Evolutionary conservation across 345 rosid species (phyloP), one percentile per base, ranked within the genome.

Genomic region (Lepidium didymum): DNA sequence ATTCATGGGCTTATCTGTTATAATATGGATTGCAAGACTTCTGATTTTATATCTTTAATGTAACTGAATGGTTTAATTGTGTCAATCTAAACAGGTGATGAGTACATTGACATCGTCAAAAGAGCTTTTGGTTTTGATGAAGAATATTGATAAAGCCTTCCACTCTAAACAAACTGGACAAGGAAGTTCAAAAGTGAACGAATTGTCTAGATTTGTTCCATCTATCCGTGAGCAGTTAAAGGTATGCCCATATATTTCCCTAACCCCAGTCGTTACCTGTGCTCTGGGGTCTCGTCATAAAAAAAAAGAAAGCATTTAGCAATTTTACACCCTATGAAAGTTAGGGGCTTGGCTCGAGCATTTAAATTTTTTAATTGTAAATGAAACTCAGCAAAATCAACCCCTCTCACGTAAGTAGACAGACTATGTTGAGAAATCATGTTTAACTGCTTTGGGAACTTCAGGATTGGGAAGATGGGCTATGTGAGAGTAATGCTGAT

Each of bases 401-500:
- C n/a, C 46, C 10, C 46, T 74, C 11, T 29, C 34, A 29, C 73
- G 25, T 50, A 42, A 21, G 6, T 45, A 36, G 9, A 15, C 10
- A 40, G 6, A 58, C 49, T 25, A 12, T 40, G 31, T 12, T 49
- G 38, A 57, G 34, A 18, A 10, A n/a, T 60, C 19, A 10, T n/a
- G 58, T 27, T 40, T 55, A 38, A 64, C 33, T 77, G n/a, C 62
- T 66, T 67, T 57, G 64, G 36, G 33, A 45, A 61, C 27, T 31
- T 56, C 21, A 92, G 98, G 98, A 92, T 68, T 92, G 98, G 98
- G 97, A 92, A 80, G 86, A 86, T 81, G 96, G 98, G 55, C 80
- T 92, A 42, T 80, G 84, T 44, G 98, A 90, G 78, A 92, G 79
- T 68, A 91, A 86, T 62, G 90, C 85, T 4, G 93, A 92, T 84